Evolutionary conservation across 768 basidiomycete genomes (phyloP).

Genomic region (Pleurotus platypus): DNA sequence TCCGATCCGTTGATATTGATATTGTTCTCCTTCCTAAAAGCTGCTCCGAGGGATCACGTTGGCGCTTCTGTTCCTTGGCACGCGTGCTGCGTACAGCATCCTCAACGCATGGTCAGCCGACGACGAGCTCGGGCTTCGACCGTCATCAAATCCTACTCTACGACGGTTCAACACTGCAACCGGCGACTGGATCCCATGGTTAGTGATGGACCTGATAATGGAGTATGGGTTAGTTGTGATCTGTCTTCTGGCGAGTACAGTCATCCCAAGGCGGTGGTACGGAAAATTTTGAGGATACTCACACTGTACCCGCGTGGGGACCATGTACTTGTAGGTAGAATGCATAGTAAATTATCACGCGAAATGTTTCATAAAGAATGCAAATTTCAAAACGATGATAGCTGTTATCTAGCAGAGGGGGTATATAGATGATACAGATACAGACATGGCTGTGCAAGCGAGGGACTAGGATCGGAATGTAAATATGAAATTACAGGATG

Average conservation of each 20-base stretch:
- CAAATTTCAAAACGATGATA: too few relatives aligned
- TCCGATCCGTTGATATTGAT: background rate
- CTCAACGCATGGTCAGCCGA: slow-evolving; percentile 57
- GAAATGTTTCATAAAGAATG: too few relatives aligned
- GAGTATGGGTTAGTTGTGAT: slow-evolving; percentile 50
- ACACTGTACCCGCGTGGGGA: too few relatives aligned
- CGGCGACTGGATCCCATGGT: slow-evolving; percentile 56
- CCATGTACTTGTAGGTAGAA: too few relatives aligned
- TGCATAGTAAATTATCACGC: too few relatives aligned
- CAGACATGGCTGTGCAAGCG: too few relatives aligned
- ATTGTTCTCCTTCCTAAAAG: slow-evolving; percentile 26
- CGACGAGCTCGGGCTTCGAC: slow-evolving; percentile 33
- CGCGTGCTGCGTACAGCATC: slow-evolving; percentile 54
- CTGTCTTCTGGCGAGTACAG: slow-evolving; percentile 43
- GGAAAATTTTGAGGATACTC: background rate
- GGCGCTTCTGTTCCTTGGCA: slow-evolving; percentile 59
- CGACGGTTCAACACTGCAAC: slow-evolving; percentile 54
- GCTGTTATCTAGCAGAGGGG: too few relatives aligned
- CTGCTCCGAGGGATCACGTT: slow-evolving; percentile 50
- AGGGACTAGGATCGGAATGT: too few relatives aligned
- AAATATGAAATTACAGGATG: too few relatives aligned
- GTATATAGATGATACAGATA: too few relatives aligned
- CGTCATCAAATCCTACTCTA: slow-evolving; percentile 37
- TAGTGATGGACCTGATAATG: slow-evolving; percentile 57
- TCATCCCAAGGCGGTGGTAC: slow-evolving; percentile 20